These are phyloP conservation scores for Cyberlindnera amylophila DNA, from an alignment of 805 yeast species.

Conservation along the genomic window DNA sequence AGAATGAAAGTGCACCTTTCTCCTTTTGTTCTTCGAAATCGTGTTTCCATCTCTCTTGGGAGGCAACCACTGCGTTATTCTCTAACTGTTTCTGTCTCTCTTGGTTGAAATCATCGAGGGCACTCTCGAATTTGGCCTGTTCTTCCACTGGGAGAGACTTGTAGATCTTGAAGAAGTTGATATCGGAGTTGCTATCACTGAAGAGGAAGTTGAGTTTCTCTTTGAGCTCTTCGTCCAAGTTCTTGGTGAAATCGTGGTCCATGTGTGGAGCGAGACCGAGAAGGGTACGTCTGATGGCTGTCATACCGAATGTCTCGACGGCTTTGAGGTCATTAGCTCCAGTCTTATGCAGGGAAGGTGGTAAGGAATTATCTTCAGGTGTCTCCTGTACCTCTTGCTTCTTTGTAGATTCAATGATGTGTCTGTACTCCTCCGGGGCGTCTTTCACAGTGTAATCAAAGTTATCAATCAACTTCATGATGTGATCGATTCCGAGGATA, in stretches of 20 bases:
- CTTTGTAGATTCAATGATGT: conserved; percentile 18
- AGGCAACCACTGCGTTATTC: conserved; percentile 75
- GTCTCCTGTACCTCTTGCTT: conserved; percentile 3
- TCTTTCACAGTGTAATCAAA: conserved; percentile 20
- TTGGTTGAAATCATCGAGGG: conserved; percentile 66
- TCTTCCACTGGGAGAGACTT: conserved; percentile 47
- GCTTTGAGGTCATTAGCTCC: conserved; percentile 48
- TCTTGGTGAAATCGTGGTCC: conserved; percentile 29
- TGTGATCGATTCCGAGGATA: conserved; percentile 45
- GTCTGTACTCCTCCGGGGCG: conserved; percentile 35
- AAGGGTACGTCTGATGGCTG: conserved; percentile 72
- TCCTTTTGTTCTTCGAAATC: conserved; percentile 64
- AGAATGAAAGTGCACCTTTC: conserved; percentile 51
- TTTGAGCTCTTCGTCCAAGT: conserved; percentile 32
- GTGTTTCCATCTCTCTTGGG: conserved; percentile 84
- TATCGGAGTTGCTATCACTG: conserved; percentile 23
- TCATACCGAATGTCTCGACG: conserved; percentile 75
- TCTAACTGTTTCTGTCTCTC: conserved; percentile 77
- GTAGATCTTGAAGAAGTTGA: conserved; percentile 68
- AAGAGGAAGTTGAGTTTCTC: conserved; percentile 33
- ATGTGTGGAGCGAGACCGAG: conserved; percentile 41
- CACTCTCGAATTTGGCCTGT: conserved; percentile 54
- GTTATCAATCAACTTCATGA: conserved; percentile 29
- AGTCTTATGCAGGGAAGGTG: conserved; percentile 49
- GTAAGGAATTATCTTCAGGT: conserved; percentile 18